These are phyloP conservation scores for Phytophthora pisi DNA, from an alignment of 352 stramenopile species.

Conservation along the genomic window DNA sequence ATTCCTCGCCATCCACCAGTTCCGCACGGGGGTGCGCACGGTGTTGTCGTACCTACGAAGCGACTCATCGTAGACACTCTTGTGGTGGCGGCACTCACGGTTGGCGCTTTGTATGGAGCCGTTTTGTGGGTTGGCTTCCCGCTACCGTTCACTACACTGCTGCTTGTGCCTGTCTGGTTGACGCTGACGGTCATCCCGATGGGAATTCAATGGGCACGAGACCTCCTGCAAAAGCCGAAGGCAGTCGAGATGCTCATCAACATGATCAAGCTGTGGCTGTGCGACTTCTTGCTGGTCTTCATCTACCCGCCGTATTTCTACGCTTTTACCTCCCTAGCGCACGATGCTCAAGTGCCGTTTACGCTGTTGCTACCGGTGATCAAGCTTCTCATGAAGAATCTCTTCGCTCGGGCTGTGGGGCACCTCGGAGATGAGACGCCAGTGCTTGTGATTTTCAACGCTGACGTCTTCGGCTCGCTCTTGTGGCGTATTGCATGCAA, in stretches of 20 bases:
- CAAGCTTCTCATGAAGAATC: conserved; percentile 1
- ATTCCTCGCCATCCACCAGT: conserved; percentile 7
- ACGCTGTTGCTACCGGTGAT: not conserved
- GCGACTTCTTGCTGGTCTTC: conserved; percentile 10
- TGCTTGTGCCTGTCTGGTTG: not conserved
- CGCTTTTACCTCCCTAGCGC: not conserved
- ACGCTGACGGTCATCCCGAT: not conserved
- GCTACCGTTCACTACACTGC: conserved; percentile 12
- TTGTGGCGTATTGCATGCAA: conserved; percentile 2
- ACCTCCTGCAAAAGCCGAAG: not conserved
- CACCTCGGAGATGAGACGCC: not conserved
- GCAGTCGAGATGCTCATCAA: not conserved
- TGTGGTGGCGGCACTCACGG: not conserved
- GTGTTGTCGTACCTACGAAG: not conserved
- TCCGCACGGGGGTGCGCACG: not conserved
- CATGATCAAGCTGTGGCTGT: conserved; percentile 22
- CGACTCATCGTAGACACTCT: not conserved
- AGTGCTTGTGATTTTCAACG: not conserved
- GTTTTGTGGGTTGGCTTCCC: not conserved
- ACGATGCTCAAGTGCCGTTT: not conserved
- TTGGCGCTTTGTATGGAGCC: not conserved
- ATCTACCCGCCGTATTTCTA: conserved; percentile 27
- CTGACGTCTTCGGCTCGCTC: not conserved
- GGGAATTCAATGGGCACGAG: not conserved
- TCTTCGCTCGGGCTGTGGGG: not conserved